Conservation (phyloP, 1,284 basidiomycete species). For the Omphalotus olearius region DNA sequence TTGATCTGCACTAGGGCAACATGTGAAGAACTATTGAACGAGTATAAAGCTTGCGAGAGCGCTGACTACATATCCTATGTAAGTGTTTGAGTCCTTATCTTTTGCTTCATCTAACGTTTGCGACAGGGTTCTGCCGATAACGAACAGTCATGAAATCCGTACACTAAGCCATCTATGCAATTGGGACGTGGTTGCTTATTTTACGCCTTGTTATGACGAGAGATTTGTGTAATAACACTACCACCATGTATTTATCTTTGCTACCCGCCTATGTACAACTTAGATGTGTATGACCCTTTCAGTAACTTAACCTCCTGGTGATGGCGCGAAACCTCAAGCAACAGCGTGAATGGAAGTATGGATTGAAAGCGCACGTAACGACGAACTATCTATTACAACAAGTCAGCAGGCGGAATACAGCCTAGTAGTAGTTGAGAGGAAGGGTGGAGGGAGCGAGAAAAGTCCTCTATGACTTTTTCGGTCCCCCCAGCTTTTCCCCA, state of each 20-base stretch:
- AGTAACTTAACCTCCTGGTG: no score
- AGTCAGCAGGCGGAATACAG: not conserved
- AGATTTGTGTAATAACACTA: no score
- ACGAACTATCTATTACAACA: constrained; percentile 8
- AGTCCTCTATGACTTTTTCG: constrained; percentile 60
- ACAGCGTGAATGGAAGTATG: no score
- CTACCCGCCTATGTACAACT: no score
- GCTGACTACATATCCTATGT: constrained; percentile 66
- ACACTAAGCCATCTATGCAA: no score
- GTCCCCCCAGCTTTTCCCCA: constrained; percentile 77
- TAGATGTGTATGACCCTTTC: no score
- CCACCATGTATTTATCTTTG: no score
- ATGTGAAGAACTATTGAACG: constrained; percentile 82
- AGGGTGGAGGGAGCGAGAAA: constrained; percentile 9
- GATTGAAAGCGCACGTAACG: no score
- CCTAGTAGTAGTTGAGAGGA: not conserved
- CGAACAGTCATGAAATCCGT: constrained; percentile 3
- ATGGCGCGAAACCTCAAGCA: no score
- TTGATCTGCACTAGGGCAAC: constrained; percentile 53
- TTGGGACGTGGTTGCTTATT: no score
- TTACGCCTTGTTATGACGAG: no score
- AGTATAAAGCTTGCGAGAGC: constrained; percentile 91
- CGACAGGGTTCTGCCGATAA: constrained; percentile 11
- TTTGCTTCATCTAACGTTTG: not conserved
- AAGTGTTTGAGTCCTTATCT: constrained; percentile 11